Percentiles rank a stretch among this genome's conserved stretches.
These are phyloP conservation scores for Areca catechu DNA, from an alignment of 176 grass and related monocot genomes.

Conservation along the genomic window DNA sequence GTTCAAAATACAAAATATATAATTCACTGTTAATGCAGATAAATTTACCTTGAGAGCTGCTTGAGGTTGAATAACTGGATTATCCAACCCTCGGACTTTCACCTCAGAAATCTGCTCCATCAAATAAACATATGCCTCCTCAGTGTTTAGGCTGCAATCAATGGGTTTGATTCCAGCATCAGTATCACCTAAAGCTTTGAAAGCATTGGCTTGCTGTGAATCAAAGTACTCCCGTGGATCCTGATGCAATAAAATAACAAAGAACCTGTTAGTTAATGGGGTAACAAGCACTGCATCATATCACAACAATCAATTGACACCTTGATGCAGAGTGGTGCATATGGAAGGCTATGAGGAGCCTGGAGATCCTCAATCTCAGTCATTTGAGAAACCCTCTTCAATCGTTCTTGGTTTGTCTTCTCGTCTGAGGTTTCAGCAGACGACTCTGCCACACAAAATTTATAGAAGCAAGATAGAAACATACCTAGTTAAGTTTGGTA, in stretches of 20 bases:
- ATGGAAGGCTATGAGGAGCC: conserved; percentile 41
- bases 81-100: conserved; percentile 47
- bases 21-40: neutral
- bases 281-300: neutral
- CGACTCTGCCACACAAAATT: conserved; percentile 35
- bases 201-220: conserved; percentile 92
- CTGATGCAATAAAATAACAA: conserved; percentile 33
- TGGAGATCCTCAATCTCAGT: conserved; percentile 90
- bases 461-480: too few relatives aligned
- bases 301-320: conserved; percentile 13
- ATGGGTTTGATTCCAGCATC: conserved; percentile 43
- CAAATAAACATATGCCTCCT: conserved; percentile 59
- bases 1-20: neutral
- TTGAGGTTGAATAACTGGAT: conserved; percentile 59
- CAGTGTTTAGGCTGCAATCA: conserved; percentile 46
- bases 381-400: conserved; percentile 62
- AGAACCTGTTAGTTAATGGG: conserved; percentile 13
- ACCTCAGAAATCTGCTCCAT: conserved; percentile 59
- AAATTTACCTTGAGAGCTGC: conserved; percentile 65
- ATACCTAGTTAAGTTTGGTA: too few relatives aligned
- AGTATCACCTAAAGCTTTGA: conserved; percentile 53
- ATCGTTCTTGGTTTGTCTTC: conserved; percentile 44
- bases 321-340: conserved; percentile 87
- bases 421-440: conserved; percentile 42
- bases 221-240: conserved; percentile 98